These are phyloP conservation scores for Viola odorata DNA, from an alignment of 345 rosid species.

Conservation along the genomic window DNA sequence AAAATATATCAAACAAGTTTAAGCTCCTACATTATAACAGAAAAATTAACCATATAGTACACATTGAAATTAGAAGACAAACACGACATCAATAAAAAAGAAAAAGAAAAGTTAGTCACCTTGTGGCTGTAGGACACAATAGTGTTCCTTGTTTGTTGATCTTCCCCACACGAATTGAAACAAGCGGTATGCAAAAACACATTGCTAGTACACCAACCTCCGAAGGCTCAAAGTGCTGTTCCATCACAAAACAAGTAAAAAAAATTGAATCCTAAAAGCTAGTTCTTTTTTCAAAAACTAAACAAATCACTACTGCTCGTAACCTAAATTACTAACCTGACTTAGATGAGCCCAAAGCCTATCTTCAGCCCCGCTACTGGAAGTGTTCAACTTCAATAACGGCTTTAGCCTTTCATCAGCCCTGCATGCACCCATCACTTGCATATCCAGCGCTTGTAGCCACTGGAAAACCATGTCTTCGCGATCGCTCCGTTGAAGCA, in stretches of 20 bases:
- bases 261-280: neutral
- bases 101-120: conserved; percentile 59
- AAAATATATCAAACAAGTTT: too few relatives aligned
- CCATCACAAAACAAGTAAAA: neutral
- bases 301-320: neutral
- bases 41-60: neutral
- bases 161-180: conserved; percentile 86
- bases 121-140: conserved; percentile 57
- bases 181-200: conserved; percentile 93
- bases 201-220: conserved; percentile 92
- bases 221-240: conserved; percentile 81
- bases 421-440: conserved; percentile 91
- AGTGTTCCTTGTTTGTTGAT: conserved; percentile 59
- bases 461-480: conserved; percentile 80
- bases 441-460: conserved; percentile 90
- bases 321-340: conserved; percentile 42
- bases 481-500: conserved; percentile 52
- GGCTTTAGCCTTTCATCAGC: conserved; percentile 96
- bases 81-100: neutral
- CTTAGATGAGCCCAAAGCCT: conserved; percentile 72
- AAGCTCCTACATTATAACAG: neutral
- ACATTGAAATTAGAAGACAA: neutral
- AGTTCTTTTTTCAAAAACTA: neutral
- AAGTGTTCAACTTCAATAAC: conserved; percentile 60
- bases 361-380: conserved; percentile 70